Evolutionary conservation across 306 rosid genomes (phyloP).

Genomic region (Casuarina glauca): DNA sequence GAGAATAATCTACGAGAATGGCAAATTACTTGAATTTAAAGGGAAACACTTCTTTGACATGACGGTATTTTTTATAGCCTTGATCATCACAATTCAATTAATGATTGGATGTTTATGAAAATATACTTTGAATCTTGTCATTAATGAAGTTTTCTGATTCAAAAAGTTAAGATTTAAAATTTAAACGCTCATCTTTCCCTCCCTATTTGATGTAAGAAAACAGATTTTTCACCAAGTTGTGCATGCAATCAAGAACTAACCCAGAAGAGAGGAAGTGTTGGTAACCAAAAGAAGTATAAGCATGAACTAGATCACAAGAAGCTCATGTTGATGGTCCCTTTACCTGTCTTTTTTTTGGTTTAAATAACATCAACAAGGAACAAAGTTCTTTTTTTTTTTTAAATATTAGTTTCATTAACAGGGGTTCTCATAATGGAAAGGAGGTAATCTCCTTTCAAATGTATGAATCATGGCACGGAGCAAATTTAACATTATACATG

Average conservation of each 20-base stretch:
- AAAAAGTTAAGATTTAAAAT: not conserved
- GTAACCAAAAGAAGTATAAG: not conserved
- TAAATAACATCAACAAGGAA: no score
- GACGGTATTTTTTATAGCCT: no score
- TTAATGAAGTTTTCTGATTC: not conserved
- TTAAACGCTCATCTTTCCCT: not conserved
- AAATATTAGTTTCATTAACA: no score
- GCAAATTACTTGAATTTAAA: no score
- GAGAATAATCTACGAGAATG: not conserved
- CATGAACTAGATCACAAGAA: not conserved
- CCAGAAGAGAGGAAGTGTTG: not conserved
- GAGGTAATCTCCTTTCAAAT: no score
- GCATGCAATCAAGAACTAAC: not conserved
- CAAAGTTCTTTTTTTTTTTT: no score
- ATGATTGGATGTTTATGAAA: not conserved
- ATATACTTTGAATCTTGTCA: not conserved
- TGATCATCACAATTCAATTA: not conserved
- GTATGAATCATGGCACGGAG: no score
- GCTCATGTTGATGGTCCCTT: not conserved
- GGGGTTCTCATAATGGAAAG: no score
- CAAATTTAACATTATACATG: not conserved
- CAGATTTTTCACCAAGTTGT: not conserved
- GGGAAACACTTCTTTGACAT: not conserved
- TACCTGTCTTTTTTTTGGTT: no score
- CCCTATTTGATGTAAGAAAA: not conserved